Evolutionary conservation across 2,329 filamentous ascomycete species (phyloP).

Genomic region (Nigrospora osmanthi): DNA sequence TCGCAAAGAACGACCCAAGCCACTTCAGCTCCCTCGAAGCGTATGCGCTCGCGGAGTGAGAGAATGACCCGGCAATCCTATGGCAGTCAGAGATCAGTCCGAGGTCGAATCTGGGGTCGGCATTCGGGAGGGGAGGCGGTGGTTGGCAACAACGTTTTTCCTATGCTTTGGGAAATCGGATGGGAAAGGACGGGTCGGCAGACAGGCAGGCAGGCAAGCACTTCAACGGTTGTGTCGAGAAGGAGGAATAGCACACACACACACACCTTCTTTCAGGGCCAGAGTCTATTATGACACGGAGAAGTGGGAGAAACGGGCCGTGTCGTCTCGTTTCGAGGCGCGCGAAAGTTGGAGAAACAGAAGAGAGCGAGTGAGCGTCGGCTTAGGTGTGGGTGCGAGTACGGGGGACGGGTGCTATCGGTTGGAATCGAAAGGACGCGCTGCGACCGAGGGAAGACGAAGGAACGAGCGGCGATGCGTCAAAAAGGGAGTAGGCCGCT

Average conservation of each 20-base stretch:
- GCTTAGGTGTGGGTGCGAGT: slow-evolving; percentile 1
- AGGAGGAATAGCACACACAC: slow-evolving; percentile 33
- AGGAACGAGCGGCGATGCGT: slow-evolving; percentile 29
- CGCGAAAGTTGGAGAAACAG: neutral
- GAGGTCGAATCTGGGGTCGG: no score
- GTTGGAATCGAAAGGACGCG: slow-evolving; percentile 42
- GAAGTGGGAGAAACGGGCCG: slow-evolving; percentile 1
- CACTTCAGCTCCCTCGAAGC: no score
- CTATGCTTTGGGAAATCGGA: neutral
- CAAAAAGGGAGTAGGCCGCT: slow-evolving; percentile 32
- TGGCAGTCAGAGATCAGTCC: no score
- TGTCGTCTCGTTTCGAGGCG: neutral
- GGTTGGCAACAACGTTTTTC: neutral
- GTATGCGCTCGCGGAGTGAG: no score
- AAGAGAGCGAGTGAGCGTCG: slow-evolving; percentile 9
- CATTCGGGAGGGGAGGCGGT: neutral
- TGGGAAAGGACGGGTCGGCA: slow-evolving; percentile 49
- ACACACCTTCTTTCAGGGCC: slow-evolving; percentile 27
- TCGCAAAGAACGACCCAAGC: no score
- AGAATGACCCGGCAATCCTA: no score
- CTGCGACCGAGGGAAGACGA: slow-evolving; percentile 41
- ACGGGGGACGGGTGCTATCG: neutral
- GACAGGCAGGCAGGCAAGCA: slow-evolving; percentile 26
- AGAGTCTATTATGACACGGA: slow-evolving; percentile 14
- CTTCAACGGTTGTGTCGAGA: slow-evolving; percentile 30